phyloP scores from a whole-genome alignment of 306 rosid species.

The Cyamopsis tetragonoloba region DNA sequence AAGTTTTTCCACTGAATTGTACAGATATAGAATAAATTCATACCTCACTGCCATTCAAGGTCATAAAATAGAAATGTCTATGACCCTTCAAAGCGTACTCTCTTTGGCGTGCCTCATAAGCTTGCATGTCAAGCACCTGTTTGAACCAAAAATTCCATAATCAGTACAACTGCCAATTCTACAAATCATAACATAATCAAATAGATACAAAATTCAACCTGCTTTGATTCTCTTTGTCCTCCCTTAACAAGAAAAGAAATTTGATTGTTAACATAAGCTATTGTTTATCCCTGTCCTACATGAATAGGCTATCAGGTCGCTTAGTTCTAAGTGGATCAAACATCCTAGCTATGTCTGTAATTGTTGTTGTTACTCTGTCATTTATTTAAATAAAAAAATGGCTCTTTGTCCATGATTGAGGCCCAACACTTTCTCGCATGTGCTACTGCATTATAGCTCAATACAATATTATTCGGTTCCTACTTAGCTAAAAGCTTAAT shows the following conservation, averaged over 20 bases:
- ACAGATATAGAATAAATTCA: conserved; percentile 19
- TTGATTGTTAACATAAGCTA: background rate
- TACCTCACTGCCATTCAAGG: conserved; percentile 95
- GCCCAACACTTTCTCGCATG: background rate
- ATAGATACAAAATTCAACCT: conserved; percentile 3
- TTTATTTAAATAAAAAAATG: background rate
- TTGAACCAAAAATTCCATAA: conserved; percentile 24
- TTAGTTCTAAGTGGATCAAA: conserved; percentile 14
- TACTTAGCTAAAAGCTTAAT: background rate
- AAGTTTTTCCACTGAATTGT: background rate
- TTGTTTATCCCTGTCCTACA: background rate
- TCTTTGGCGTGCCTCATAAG: conserved; percentile 89
- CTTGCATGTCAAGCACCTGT: conserved; percentile 87
- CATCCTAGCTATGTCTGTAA: conserved; percentile 2
- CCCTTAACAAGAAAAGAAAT: background rate
- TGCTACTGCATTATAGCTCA: conserved; percentile 12
- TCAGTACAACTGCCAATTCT: background rate
- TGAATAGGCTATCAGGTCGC: background rate
- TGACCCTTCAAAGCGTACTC: conserved; percentile 93
- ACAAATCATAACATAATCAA: conserved; percentile 1
- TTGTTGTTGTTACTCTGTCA: background rate
- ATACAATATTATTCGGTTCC: background rate
- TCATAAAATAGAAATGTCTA: conserved; percentile 99
- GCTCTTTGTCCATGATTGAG: background rate
- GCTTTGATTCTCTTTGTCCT: background rate